Evolutionary conservation across 2,329 filamentous ascomycete genomes (phyloP), one percentile per base, ranked within the genome.

Genomic region (Fusarium sp.): DNA sequence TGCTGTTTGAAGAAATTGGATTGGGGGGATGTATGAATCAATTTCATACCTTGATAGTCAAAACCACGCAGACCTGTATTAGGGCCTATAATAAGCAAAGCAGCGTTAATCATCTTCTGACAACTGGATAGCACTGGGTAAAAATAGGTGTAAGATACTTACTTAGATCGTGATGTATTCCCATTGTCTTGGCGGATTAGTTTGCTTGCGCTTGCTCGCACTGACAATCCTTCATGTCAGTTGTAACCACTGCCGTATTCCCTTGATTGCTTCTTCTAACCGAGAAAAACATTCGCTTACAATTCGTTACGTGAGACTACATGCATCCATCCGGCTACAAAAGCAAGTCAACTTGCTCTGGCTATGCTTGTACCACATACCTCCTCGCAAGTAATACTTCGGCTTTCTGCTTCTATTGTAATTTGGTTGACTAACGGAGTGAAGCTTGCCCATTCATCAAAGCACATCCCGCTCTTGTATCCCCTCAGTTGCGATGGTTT

Each of bases 281-380:
- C 7, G 18, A 38, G 10, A n/a, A 1, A n/a, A n/a, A 1, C 9
- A 18, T 38, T 38, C 3, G 6, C 34, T 11, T 38, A 6, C 5
- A 10, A 38, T 38, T 0, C 18, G 32, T 38, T 38, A n/a, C 3
- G 6, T 2, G 9, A 38, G 18, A 4, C 3, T n/a, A 4, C 6
- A n/a, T 4, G 18, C 1, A 38, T 38, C 34, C 5, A 10, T 11
- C 34, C 18, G 18, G 6, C 11, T 38, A n/a, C 32, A 4, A 38
- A 38, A 38, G 34, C 18, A 5, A 38, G 34, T 10, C 18, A 38
- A 10, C 34, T 38, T 38, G 18, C 34, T 16, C 9, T 7, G 9
- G 12, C 11, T 38, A 11, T 38, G 18, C 34, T 38, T 7, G 32
- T 3, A 6, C 29, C 9, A 18, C 5, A 38, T 5, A 38, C 16